phyloP scores from a whole-genome alignment of 192 early-diverging fungal species.

The Diversispora eburnea region DNA sequence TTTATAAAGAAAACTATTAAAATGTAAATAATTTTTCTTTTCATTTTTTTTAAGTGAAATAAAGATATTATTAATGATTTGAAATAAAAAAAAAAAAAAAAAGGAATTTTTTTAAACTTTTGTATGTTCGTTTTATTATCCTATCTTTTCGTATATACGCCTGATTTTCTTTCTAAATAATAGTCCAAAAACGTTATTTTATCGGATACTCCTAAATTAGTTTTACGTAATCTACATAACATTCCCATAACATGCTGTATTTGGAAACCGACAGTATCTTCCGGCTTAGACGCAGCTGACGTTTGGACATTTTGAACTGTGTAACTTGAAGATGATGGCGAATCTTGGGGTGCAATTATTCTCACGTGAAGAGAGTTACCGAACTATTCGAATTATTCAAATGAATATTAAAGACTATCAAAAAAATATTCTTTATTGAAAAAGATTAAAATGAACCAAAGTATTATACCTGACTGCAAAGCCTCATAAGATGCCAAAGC shows the following conservation, averaged over 20 bases:
- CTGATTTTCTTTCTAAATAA: slow-evolving; percentile 32
- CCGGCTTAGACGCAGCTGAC: slow-evolving; percentile 32
- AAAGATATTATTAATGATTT: too few species aligned
- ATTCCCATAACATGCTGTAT: slow-evolving; percentile 54
- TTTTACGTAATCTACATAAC: slow-evolving; percentile 65
- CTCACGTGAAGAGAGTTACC: slow-evolving; percentile 51
- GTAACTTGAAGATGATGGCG: slow-evolving; percentile 41
- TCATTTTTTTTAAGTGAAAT: too few species aligned
- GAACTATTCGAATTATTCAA: slow-evolving; percentile 35
- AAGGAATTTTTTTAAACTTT: too few species aligned
- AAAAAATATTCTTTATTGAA: slow-evolving; percentile 34
- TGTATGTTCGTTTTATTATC: too few species aligned
- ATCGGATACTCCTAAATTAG: slow-evolving; percentile 59
- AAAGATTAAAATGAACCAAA: background rate
- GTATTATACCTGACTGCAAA: slow-evolving; percentile 55
- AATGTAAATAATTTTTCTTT: too few species aligned
- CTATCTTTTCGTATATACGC: slow-evolving; percentile 11
- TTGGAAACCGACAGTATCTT: slow-evolving; percentile 56
- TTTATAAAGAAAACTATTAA: too few species aligned
- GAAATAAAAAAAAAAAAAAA: too few species aligned
- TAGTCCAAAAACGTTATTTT: slow-evolving; percentile 77
- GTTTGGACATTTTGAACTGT: slow-evolving; percentile 28
- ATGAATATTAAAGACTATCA: slow-evolving; percentile 1
- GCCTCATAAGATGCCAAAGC: slow-evolving; percentile 45
- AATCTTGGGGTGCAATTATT: slow-evolving; percentile 45